Evolutionary conservation across 306 rosid genomes (phyloP).

Genomic region (barrel medic (Medicago truncatula)): MtrunA17r5.0-ANR NC_053049.1:43724001-43724500

Average conservation of each 20-base stretch:
- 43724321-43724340: conserved; percentile 12
- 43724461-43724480: neutral
- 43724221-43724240: conserved; percentile 17
- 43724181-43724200: conserved; percentile 58
- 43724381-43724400: conserved; percentile 7
- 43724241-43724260: conserved; percentile 24
- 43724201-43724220: conserved; percentile 30
- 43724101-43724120: conserved; percentile 85
- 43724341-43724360: conserved; percentile 12
- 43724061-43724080: conserved; percentile 80
- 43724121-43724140: conserved; percentile 80
- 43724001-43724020: conserved; percentile 10
- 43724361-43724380: neutral
- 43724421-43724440: neutral
- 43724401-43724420: neutral
- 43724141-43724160: conserved; percentile 59
- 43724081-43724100: conserved; percentile 92
- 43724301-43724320: neutral
- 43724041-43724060: conserved; percentile 68
- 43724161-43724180: conserved; percentile 94
- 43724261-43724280: conserved; percentile 18
- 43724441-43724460: neutral
- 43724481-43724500: conserved; percentile 12
- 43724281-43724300: conserved; percentile 27
- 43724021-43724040: conserved; percentile 54